phyloP scores from a whole-genome alignment of 1,139 yeast genomes.

The Yamadazyma blattariae region DNA sequence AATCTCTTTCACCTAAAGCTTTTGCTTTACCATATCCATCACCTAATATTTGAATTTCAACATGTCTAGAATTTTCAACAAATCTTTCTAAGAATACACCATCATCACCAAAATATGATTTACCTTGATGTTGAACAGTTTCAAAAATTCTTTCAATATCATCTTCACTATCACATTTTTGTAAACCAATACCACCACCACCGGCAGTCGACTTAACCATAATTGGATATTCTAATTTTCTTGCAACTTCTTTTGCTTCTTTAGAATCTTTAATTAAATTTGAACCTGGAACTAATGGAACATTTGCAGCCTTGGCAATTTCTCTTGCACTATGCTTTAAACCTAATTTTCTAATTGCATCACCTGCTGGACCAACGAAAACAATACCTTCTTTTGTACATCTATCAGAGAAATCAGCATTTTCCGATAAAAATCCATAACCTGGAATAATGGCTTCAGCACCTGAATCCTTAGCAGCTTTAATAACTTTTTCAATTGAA shows the following conservation, averaged over 20 bases:
- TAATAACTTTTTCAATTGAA: conserved; percentile 75
- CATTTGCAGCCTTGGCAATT: conserved; percentile 83
- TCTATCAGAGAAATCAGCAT: conserved; percentile 91
- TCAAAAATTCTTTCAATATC: conserved; percentile 83
- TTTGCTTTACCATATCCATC: conserved; percentile 91
- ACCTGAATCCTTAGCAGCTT: conserved; percentile 77
- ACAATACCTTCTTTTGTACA: conserved; percentile 79
- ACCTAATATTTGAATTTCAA: conserved; percentile 94
- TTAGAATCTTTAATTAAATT: conserved; percentile 66
- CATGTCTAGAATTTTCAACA: conserved; percentile 93
- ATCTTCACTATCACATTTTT: conserved; percentile 77
- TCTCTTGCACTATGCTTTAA: conserved; percentile 95
- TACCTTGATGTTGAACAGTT: conserved; percentile 91
- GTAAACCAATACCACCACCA: conserved; percentile 98
- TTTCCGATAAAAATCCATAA: conserved; percentile 93
- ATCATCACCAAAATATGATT: conserved; percentile 87
- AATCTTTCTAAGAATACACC: conserved; percentile 94
- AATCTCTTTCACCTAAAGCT: conserved; percentile 95
- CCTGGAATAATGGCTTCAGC: conserved; percentile 97
- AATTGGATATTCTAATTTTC: conserved; percentile 77
- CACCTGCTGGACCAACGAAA: conserved; percentile 84
- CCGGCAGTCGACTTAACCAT: conserved; percentile 99
- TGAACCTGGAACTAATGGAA: conserved; percentile 95
- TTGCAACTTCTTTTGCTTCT: conserved; percentile 80
- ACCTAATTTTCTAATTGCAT: conserved; percentile 86